These are phyloP conservation scores for Hypholoma fasciculare DNA, from an alignment of 768 basidiomycete genomes.

Conservation along the genomic window DNA sequence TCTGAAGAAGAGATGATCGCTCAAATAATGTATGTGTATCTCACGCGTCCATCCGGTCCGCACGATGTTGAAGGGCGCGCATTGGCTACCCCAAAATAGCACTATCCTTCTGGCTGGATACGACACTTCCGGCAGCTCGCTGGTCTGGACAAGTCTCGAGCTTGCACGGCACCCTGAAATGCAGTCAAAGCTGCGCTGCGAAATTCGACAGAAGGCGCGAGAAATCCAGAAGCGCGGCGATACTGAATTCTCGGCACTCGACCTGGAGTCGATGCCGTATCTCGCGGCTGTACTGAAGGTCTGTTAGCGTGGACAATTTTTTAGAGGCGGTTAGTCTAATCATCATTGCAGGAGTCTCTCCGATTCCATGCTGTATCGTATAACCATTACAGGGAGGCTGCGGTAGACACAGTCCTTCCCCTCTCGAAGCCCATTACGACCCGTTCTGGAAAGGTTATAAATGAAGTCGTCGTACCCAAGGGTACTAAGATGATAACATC, in stretches of 20 bases:
- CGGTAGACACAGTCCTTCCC: conserved; percentile 57
- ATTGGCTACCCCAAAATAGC: conserved; percentile 39
- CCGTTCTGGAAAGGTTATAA: conserved; percentile 41
- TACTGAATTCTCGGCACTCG: conserved; percentile 35
- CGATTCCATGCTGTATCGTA: conserved; percentile 42
- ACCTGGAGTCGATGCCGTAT: conserved; percentile 53
- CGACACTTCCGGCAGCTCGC: conserved; percentile 59
- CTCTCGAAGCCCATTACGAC: conserved; percentile 52
- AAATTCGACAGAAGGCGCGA: conserved; percentile 46
- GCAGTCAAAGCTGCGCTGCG: conserved; percentile 61
- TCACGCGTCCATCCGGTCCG: background rate
- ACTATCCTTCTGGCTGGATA: conserved; percentile 53
- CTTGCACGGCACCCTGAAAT: conserved; percentile 57
- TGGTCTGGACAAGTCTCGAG: conserved; percentile 64
- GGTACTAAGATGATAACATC: conserved; percentile 51
- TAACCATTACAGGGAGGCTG: conserved; percentile 37
- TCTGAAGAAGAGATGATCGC: conserved; percentile 47
- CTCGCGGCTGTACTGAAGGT: conserved; percentile 48
- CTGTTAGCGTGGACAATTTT: background rate
- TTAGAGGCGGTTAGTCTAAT: background rate
- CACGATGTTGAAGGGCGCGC: background rate
- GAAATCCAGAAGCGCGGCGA: conserved; percentile 36
- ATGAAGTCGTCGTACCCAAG: conserved; percentile 49
- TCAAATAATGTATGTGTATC: conserved; percentile 44
- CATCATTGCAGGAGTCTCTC: conserved; percentile 38